phyloP scores from a whole-genome alignment of 495 filamentous ascomycete genomes.

The Podospora comata region DNA sequence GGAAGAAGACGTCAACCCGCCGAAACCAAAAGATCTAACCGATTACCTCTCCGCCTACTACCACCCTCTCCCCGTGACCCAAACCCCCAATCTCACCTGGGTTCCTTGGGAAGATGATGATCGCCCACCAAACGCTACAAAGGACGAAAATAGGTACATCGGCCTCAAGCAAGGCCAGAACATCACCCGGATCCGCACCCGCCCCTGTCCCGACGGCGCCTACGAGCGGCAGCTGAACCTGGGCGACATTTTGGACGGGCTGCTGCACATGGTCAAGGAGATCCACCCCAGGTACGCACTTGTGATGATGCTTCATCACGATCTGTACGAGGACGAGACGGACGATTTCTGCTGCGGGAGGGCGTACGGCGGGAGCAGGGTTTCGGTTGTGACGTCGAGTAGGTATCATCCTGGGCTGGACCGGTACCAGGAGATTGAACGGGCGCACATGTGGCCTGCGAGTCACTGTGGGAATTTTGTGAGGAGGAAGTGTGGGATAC shows the following conservation, averaged over 20 bases:
- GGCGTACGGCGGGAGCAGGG: conserved; percentile 61
- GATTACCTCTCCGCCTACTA: conserved; percentile 62
- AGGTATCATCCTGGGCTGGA: conserved; percentile 59
- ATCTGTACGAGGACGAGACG: conserved; percentile 64
- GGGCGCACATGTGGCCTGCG: conserved; percentile 59
- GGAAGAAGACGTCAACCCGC: conserved; percentile 6
- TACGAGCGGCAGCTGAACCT: conserved; percentile 59
- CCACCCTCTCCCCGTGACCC: conserved; percentile 53
- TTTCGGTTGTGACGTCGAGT: conserved; percentile 57
- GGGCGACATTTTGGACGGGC: conserved; percentile 60
- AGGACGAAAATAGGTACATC: conserved; percentile 29
- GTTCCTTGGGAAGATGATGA: conserved; percentile 42
- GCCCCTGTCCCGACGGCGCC: conserved; percentile 45
- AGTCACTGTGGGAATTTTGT: conserved; percentile 58
- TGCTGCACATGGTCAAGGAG: conserved; percentile 54
- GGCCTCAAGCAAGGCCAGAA: conserved; percentile 41
- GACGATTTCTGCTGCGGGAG: conserved; percentile 66
- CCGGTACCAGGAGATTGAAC: conserved; percentile 40
- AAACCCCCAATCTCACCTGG: conserved; percentile 41
- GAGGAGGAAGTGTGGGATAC: conserved; percentile 27
- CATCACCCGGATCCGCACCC: conserved; percentile 53
- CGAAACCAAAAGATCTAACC: conserved; percentile 37
- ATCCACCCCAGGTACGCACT: conserved; percentile 50
- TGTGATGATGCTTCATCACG: conserved; percentile 56
- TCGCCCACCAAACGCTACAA: not conserved